Conservation (phyloP, 805 yeast species). For the Wickerhamomyces sydowiorum region DNA sequence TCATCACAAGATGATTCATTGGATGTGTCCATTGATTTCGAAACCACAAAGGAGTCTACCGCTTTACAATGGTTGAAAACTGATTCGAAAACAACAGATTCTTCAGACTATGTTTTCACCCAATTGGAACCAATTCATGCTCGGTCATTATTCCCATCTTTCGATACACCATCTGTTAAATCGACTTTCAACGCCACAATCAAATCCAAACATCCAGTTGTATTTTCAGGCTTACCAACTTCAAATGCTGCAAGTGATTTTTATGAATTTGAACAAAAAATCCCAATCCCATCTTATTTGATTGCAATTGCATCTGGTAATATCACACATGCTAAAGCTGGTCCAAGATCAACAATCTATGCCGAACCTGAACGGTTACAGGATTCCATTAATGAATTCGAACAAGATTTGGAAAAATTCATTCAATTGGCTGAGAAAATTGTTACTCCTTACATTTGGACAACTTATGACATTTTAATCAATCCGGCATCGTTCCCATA, state of each 20-base stretch:
- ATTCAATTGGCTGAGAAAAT: conserved; percentile 71
- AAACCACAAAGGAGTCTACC: conserved; percentile 71
- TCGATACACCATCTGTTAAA: conserved; percentile 86
- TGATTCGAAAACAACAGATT: conserved; percentile 70
- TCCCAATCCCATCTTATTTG: conserved; percentile 82
- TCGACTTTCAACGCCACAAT: conserved; percentile 55
- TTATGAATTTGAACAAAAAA: conserved; percentile 60
- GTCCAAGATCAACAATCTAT: conserved; percentile 82
- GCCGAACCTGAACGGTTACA: conserved; percentile 67
- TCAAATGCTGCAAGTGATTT: conserved; percentile 10
- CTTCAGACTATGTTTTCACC: conserved; percentile 51
- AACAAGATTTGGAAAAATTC: conserved; percentile 75
- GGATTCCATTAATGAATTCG: conserved; percentile 74
- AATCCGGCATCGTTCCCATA: conserved; percentile 77
- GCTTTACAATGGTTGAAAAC: conserved; percentile 77
- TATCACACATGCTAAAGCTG: conserved; percentile 57
- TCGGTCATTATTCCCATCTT: conserved; percentile 80
- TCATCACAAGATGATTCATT: conserved; percentile 7
- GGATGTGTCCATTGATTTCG: conserved; percentile 42
- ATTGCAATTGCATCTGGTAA: conserved; percentile 86
- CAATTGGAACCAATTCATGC: conserved; percentile 93
- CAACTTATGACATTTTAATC: conserved; percentile 71
- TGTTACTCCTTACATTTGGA: conserved; percentile 81
- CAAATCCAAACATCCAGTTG: conserved; percentile 59
- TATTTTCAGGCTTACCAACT: conserved; percentile 61